Base-by-base conservation (phyloP, 2,329 filamentous ascomycete genomes). In the Sclerotiophoma versabilis region DNA sequence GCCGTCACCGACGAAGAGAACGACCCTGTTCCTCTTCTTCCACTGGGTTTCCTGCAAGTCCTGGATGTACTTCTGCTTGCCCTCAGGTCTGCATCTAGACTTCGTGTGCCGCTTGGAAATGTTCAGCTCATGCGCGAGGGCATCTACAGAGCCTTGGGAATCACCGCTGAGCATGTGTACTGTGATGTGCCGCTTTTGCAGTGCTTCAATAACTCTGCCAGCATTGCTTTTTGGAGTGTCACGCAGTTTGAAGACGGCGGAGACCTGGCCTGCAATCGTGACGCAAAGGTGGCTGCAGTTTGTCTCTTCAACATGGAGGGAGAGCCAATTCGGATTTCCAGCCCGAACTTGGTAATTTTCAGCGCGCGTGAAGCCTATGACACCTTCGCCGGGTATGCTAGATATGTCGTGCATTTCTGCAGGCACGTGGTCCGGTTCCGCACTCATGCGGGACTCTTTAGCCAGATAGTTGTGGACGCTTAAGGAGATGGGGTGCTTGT, bases 1-100 rank as follows among this genome's bases (percentile, higher is more conserved):
- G 1, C 91, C 91, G 63, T 93, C 90, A 27, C 90, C 90, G 44
- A 84, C 83, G 72, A 93, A 93, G 5, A 92, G 72, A 15, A 91
- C 82, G 1, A 81, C 59, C n/a, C 60, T 65, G 1, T 56, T 52
- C 20, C 46, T 59, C 3, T 20, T 19, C 4, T 23, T 22, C 5
- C 14, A 23, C 1, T 43, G 43, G 1, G 49, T 38, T 4, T 56
- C 36, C 23, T 73, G 72, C 1, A 79, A 54, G 2, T 60, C 42
- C 10, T 66, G 60, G 45, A 87, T 73, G 65, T 86, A 87, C 2
- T 73, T 66, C 20, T 80, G 76, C 63, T 88, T 88, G 57, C 84
- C 77, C 2, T 73, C 72, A 0, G 86, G 84, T 0, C 78, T 80
- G 65, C 80, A 78, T 22, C 80, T 75, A 7, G 77, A 76, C 14